Evolutionary conservation across 371 early-diverging fungal species (phyloP).

Genomic region (Zychaea mexicana): DNA sequence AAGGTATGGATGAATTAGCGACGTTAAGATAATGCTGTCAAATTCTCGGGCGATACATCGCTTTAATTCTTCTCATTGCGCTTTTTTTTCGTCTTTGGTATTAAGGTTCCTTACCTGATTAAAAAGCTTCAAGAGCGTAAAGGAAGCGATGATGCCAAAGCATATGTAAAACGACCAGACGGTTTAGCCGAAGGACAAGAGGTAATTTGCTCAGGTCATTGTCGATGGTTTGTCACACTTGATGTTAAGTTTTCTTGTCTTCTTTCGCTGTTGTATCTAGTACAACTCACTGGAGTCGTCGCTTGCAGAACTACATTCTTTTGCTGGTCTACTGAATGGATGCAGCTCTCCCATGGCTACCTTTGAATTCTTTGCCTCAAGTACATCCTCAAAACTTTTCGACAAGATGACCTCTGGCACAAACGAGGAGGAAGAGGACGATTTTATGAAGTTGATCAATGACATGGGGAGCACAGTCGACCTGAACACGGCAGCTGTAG

Average conservation of each 20-base stretch:
- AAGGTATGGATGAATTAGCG: no score
- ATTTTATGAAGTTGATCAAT: slow-evolving; percentile 47
- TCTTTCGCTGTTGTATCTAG: no score
- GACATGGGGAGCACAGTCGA: slow-evolving; percentile 30
- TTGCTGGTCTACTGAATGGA: slow-evolving; percentile 49
- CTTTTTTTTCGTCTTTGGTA: not conserved
- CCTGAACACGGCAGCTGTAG: slow-evolving; percentile 27
- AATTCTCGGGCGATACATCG: no score
- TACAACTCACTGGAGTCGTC: slow-evolving; percentile 44
- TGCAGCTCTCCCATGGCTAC: slow-evolving; percentile 36
- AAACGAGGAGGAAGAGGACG: slow-evolving; percentile 32
- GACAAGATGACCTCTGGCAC: slow-evolving; percentile 27
- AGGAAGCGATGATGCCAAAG: not conserved
- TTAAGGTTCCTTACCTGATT: not conserved
- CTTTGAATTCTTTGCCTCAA: slow-evolving; percentile 31
- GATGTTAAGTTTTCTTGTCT: not conserved
- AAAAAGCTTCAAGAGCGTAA: not conserved
- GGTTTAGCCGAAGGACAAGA: not conserved
- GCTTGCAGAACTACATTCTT: slow-evolving; percentile 38
- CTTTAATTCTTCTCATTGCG: not conserved
- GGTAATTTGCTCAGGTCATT: not conserved
- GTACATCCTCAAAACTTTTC: slow-evolving; percentile 23
- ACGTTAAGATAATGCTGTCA: no score
- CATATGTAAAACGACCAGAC: not conserved
- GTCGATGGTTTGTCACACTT: not conserved